Percentiles rank a stretch among this genome's conserved stretches.
Conservation (phyloP, 2,329 filamentous ascomycete species). For the Aspergillus fructus region DNA sequence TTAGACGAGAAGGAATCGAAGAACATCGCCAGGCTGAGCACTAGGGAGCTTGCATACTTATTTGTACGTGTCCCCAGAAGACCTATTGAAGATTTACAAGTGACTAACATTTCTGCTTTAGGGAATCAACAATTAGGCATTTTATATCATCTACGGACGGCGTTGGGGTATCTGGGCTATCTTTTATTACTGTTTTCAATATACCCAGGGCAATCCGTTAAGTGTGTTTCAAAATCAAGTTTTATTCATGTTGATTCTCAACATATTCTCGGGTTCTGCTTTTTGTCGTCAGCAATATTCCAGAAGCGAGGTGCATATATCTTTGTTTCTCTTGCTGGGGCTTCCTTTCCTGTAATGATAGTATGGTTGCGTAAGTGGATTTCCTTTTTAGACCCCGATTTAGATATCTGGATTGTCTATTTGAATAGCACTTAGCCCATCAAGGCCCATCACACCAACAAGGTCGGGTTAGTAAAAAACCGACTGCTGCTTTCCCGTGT, state of each 20-base stretch:
- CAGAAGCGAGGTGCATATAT: background rate
- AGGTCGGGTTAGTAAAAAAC: too few relatives aligned
- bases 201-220: slow-evolving; percentile 8
- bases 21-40: slow-evolving; percentile 65
- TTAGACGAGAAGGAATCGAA: slow-evolving; percentile 72
- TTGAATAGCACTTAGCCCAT: too few relatives aligned
- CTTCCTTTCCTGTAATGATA: background rate
- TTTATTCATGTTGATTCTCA: background rate
- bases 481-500: too few relatives aligned
- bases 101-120: background rate
- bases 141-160: background rate
- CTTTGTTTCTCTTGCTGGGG: background rate
- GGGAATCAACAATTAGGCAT: background rate
- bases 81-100: background rate
- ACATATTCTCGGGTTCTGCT: background rate
- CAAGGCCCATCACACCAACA: too few relatives aligned
- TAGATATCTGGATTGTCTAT: background rate
- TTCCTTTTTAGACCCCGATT: background rate
- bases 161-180: slow-evolving; percentile 9
- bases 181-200: background rate
- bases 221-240: background rate
- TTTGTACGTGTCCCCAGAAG: slow-evolving; percentile 51
- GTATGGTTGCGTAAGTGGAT: background rate
- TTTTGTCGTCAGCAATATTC: background rate
- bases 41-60: slow-evolving; percentile 67